Evolutionary conservation across 1,284 basidiomycete genomes (phyloP), one percentile per base, ranked within the genome.

Genomic region (Phaffia rhodozyma): DNA sequence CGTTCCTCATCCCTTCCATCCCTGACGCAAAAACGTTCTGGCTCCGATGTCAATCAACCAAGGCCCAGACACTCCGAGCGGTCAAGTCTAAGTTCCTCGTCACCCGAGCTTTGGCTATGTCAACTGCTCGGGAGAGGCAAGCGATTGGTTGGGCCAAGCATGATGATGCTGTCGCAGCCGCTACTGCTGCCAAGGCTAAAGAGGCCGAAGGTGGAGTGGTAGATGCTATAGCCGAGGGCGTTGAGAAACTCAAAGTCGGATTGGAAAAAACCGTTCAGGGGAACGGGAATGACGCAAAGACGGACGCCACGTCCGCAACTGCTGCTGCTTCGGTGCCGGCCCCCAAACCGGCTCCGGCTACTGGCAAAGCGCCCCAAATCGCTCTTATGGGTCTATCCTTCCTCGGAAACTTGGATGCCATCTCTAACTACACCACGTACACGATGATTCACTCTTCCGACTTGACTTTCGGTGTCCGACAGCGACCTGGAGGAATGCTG

Each of bases 31-130:
- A 75, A 47, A 79, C 78, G 1, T 86, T 90, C 72, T 90, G 87
- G 87, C 81, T 83, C 67, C 82, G 87, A 60, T 85, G 86, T n/a
- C 79, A 79, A 9, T 73, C 75, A 55, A 84, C 85, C 21, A 86
- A 86, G 72, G 73, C 73, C 13, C 87, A 89, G 72, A 86, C 84
- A 67, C 75, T 78, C 5, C 75, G 74, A 27, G 82, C 82, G 2
- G 84, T 82, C 58, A 86, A 84, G 73, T 81, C 77, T 66, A 79
- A 79, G 3, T 80, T 86, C 77, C 73, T 84, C 30, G 75, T 82
- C 2, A 78, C 84, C 18, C 79, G 85, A 23, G 81, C 81, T 60
- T 78, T 78, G 21, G 77, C 83, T 68, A 87, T 85, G 82, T 82
- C 85, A n/a, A 71, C 74, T 9, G 79, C 83, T 72, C 78, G 87